Base-by-base conservation (phyloP, 495 filamentous ascomycete genomes). In the Annulohypoxylon moriforme region DNA sequence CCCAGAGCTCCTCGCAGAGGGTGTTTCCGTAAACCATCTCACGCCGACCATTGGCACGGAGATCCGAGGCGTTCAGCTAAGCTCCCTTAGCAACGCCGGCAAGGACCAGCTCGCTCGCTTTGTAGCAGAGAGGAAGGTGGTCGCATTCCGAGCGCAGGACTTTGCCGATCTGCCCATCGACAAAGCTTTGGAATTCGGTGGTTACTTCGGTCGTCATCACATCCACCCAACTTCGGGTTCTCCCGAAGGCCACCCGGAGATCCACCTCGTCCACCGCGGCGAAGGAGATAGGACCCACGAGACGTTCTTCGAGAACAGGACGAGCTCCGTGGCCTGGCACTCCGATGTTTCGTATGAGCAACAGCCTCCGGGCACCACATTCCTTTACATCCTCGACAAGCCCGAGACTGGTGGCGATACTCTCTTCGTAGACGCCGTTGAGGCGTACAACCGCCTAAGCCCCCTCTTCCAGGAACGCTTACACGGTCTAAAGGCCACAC, bases 361-460 rank as follows among this genome's bases (percentile, higher is more conserved):
- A 62, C 93, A 96, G 78, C 92, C 93, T n/a, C 92, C 93, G 0
- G 92, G 93, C 58, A 94, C 92, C 0, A 94, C 92, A 0, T 93
- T 96, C 79, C 79, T 97, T 34, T 94, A 93, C 77, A 83, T 91
- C 56, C 87, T 96, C 25, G 92, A 96, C 76, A 88, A 83, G 40
- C 92, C 93, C n/a, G 83, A 85, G 61, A 86, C 88, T 0, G 92
- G 93, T 18, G 93, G 93, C 40, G 93, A 97, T 72, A 97, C 93
- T 0, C 78, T 91, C 11, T 94, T 96, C 71, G 87, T 83, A 33
- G 86, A 93, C 75, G 87, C 89, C 67, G 92, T 83, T 6, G 89
- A 91, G 79, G 93, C 93, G 1, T 97, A 95, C 77, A 88, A 87
- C 46, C 85, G 92, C n/a, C 83, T 97, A 9, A 90, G 87, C 57